Base-by-base conservation (phyloP, 2,329 filamentous ascomycete genomes). In the Fusarium udum region DNA sequence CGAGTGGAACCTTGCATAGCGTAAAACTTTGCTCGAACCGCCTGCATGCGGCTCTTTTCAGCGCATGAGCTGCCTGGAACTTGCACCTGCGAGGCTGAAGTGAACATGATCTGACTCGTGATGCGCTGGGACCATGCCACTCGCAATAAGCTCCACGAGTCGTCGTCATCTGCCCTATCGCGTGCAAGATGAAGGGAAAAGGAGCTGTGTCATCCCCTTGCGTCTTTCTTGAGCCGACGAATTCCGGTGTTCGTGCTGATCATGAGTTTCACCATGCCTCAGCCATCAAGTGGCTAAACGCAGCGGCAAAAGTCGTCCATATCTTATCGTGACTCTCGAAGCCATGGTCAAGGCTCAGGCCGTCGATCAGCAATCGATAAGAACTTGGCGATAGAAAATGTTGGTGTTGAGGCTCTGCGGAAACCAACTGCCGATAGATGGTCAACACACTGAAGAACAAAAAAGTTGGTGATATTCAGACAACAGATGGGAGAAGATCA, bases 321-420 rank as follows among this genome's bases (percentile, higher is more conserved):
- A 49, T 72, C 71, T 73, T 72, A 74, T 73, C 71, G 32, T 28
- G 36, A 39, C 34, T 62, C 10, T 59, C 52, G 6, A 49, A 46
- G 39, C 49, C 57, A 53, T 49, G 15, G 31, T 42, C 48, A 37
- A 64, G 46, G 37, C 69, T 57, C 46, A 45, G 22, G 37, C 26
- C 61, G 68, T 48, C 36, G 72, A 72, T 69, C 64, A 42, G 37
- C 42, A 37, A 68, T 42, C 32, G 68, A 71, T 58, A 67, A 67
- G 68, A 36, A 40, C n/a, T 58, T 57, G 63, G 36, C 42, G 52
- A 61, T 53, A 62, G 53, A 18, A 36, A 32, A 32, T 40, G 8
- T 5, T 69, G 64, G 68, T 42, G 63, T 74, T 74, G 72, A 75
- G 72, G 72, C 72, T 74, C 72, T 72, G 68, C 69, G 63, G 63